Evolutionary conservation across 148 eudicot genomes (phyloP).

Genomic region (Cornus kousa): DNA sequence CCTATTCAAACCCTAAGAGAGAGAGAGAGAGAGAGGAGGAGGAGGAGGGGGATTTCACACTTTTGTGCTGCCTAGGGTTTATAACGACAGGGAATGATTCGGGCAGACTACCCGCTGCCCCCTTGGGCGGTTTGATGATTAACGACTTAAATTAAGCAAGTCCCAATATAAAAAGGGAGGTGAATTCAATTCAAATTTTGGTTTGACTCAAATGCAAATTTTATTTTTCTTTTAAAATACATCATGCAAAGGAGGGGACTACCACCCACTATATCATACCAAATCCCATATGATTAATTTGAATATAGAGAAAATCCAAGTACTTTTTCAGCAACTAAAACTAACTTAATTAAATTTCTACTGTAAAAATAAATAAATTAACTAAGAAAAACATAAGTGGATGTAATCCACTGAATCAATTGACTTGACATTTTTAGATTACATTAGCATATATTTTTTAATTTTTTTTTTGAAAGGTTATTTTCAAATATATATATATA

Average conservation of each 20-base stretch:
- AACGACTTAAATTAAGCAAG: slow-evolving; percentile 2
- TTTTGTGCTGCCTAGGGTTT: not conserved
- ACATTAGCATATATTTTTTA: no score
- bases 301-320: not conserved
- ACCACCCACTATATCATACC: no score
- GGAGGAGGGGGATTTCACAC: not conserved
- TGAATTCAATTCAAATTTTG: slow-evolving; percentile 5
- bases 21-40: not conserved
- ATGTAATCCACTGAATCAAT: no score
- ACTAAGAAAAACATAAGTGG: no score
- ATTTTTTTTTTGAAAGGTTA: no score
- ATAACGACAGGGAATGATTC: not conserved
- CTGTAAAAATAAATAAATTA: no score
- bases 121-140: not conserved
- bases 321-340: no score
- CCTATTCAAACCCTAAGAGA: not conserved
- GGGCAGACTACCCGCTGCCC: slow-evolving; percentile 23
- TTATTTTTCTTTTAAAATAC: no score
- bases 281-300: no score
- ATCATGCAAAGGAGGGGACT: not conserved
- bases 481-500: no score
- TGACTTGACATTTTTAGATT: no score
- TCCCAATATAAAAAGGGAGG: not conserved
- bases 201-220: not conserved
- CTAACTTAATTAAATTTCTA: no score